Percentiles rank a stretch among this genome's conserved stretches.
These are phyloP conservation scores for Epichloe bromicola DNA, from an alignment of 2,329 filamentous ascomycete species.

Conservation along the genomic window DNA sequence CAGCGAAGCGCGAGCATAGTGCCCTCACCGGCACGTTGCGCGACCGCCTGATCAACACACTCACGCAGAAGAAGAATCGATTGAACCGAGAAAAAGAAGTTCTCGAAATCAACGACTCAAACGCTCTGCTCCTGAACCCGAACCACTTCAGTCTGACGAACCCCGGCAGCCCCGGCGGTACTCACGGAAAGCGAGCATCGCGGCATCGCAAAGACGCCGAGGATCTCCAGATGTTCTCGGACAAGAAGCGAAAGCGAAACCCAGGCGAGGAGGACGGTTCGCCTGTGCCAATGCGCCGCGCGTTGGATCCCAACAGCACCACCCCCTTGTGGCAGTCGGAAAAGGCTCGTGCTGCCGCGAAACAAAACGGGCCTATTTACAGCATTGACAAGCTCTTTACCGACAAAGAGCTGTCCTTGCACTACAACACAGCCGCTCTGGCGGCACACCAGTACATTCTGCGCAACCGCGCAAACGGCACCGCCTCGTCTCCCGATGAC, in stretches of 20 bases:
- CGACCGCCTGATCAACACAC: conserved; percentile 53
- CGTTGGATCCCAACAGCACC: conserved; percentile 41
- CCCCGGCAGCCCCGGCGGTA: conserved; percentile 49
- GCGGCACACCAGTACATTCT: conserved; percentile 50
- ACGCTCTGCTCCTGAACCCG: conserved; percentile 51
- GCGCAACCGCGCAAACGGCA: conserved; percentile 41
- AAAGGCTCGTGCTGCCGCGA: conserved; percentile 37
- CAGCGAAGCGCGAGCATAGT: conserved; percentile 48
- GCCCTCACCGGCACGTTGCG: conserved; percentile 47
- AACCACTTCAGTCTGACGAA: conserved; percentile 56
- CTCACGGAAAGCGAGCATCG: conserved; percentile 50
- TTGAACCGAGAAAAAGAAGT: conserved; percentile 55
- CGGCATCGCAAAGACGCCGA: conserved; percentile 48
- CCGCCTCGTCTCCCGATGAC: conserved; percentile 36
- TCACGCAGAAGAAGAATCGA: conserved; percentile 51
- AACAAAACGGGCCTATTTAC: conserved; percentile 47
- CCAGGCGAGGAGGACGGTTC: conserved; percentile 49
- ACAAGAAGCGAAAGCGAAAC: conserved; percentile 53
- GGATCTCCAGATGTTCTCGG: conserved; percentile 40
- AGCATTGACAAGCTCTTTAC: conserved; percentile 60
- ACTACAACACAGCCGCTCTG: conserved; percentile 49
- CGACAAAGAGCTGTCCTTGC: conserved; percentile 54
- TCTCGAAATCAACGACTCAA: conserved; percentile 53
- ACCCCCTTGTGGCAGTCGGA: conserved; percentile 52
- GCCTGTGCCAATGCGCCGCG: conserved; percentile 43